Evolutionary conservation across 805 yeast genomes (phyloP).

Genomic region (Ogataea haglerorum): DNA sequence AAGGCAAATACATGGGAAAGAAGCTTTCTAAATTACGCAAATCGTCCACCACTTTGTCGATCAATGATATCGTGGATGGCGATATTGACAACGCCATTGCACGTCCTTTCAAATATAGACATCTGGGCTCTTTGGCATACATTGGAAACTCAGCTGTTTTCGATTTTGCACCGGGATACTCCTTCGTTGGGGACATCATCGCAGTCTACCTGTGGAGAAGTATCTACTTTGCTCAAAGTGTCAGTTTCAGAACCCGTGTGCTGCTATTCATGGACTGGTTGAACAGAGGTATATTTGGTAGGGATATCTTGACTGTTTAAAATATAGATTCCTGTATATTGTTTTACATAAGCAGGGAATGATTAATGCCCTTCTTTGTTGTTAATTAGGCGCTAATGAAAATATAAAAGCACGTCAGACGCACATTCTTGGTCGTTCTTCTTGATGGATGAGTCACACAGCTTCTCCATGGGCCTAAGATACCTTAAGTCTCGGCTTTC

Average conservation of each 20-base stretch:
- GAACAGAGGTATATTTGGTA: slow-evolving; percentile 56
- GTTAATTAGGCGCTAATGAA: slow-evolving; percentile 6
- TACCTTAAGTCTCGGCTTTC: slow-evolving; percentile 22
- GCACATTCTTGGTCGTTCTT: neutral
- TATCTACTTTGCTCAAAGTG: slow-evolving; percentile 65
- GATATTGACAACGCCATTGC: slow-evolving; percentile 54
- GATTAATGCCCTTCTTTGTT: neutral
- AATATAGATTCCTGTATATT: slow-evolving; percentile 8
- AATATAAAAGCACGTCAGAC: slow-evolving; percentile 2
- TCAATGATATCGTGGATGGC: slow-evolving; percentile 46
- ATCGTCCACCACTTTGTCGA: slow-evolving; percentile 40
- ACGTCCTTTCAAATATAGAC: slow-evolving; percentile 59
- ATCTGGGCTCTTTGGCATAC: slow-evolving; percentile 65
- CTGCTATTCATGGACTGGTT: slow-evolving; percentile 66
- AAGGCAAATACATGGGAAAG: slow-evolving; percentile 62
- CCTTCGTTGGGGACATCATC: slow-evolving; percentile 60
- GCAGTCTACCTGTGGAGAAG: slow-evolving; percentile 77
- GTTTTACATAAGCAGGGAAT: slow-evolving; percentile 1
- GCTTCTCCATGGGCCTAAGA: slow-evolving; percentile 24
- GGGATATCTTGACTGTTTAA: slow-evolving; percentile 37
- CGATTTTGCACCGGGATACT: slow-evolving; percentile 57
- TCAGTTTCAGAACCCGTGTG: slow-evolving; percentile 60
- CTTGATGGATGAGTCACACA: slow-evolving; percentile 20
- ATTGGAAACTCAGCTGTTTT: slow-evolving; percentile 70
- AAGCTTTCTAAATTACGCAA: slow-evolving; percentile 53